Percentiles rank a stretch among this genome's conserved stretches.
phyloP scores from a whole-genome alignment of 768 basidiomycete species.

The Serendipita indica region DNA sequence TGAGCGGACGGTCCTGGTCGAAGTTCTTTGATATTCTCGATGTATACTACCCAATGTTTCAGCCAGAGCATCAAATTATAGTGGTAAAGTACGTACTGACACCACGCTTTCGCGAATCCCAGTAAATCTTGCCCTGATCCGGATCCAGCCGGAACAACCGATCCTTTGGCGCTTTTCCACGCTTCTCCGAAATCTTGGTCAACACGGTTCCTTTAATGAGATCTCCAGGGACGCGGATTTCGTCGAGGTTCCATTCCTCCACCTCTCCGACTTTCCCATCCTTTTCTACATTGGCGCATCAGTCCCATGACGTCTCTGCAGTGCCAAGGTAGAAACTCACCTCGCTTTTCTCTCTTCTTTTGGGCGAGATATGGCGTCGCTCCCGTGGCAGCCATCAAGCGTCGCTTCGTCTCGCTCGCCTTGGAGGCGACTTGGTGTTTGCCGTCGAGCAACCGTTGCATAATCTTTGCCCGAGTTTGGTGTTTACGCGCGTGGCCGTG shows the following conservation, averaged over 20 bases:
- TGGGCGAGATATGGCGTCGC: neutral
- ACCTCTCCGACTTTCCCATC: neutral
- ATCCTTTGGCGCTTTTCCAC: constrained; percentile 43
- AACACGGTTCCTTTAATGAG: constrained; percentile 42
- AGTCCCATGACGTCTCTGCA: neutral
- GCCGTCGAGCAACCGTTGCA: neutral
- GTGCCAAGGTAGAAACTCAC: neutral
- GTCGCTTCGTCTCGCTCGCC: neutral
- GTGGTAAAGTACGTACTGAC: constrained; percentile 33
- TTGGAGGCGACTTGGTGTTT: neutral
- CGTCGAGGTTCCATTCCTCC: constrained; percentile 4
- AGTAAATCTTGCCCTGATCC: constrained; percentile 67
- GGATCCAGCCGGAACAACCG: constrained; percentile 52
- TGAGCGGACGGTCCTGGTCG: constrained; percentile 56
- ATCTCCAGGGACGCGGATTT: neutral
- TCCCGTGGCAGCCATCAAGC: neutral
- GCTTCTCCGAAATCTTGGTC: constrained; percentile 71
- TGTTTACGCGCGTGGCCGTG: neutral
- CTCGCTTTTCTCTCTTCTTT: neutral
- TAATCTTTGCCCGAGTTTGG: neutral
- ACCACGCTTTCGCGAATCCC: constrained; percentile 54
- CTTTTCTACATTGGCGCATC: neutral
- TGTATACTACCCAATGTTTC: constrained; percentile 40
- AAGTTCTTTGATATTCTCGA: constrained; percentile 79
- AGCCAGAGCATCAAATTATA: neutral